phyloP scores from a whole-genome alignment of 2,329 filamentous ascomycete species.

The Sclerotinia trifoliorum region DNA sequence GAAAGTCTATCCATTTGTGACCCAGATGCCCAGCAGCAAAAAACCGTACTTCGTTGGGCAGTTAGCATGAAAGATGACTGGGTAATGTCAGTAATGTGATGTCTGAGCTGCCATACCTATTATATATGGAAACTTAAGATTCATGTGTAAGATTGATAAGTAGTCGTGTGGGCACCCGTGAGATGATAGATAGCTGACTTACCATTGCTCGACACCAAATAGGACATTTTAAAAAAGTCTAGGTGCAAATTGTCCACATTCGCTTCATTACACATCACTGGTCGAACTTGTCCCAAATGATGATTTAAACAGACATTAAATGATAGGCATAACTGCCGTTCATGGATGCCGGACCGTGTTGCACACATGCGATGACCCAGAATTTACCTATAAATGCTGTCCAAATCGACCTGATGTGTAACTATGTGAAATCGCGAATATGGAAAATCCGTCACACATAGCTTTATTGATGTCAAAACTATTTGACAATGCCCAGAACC shows the following conservation, averaged over 20 bases:
- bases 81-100: background rate
- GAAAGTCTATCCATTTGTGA: background rate
- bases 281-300: background rate
- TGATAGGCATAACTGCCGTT: background rate
- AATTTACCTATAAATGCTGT: slow-evolving; percentile 2
- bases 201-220: background rate
- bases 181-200: background rate
- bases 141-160: background rate
- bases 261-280: background rate
- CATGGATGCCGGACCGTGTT: background rate
- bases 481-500: background rate
- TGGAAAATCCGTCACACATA: background rate
- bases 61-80: background rate
- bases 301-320: background rate
- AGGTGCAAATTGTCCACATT: background rate
- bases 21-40: background rate
- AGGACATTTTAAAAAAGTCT: background rate
- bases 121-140: background rate
- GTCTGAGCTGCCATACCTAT: background rate
- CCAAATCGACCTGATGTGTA: background rate
- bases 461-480: slow-evolving; percentile 8
- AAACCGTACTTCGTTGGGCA: background rate
- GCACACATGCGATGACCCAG: background rate
- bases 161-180: background rate
- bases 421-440: background rate